Percentiles rank a stretch among this genome's conserved stretches.
phyloP scores from a whole-genome alignment of 768 basidiomycete genomes.

The Rhodosporidiobolus odoratus region DNA sequence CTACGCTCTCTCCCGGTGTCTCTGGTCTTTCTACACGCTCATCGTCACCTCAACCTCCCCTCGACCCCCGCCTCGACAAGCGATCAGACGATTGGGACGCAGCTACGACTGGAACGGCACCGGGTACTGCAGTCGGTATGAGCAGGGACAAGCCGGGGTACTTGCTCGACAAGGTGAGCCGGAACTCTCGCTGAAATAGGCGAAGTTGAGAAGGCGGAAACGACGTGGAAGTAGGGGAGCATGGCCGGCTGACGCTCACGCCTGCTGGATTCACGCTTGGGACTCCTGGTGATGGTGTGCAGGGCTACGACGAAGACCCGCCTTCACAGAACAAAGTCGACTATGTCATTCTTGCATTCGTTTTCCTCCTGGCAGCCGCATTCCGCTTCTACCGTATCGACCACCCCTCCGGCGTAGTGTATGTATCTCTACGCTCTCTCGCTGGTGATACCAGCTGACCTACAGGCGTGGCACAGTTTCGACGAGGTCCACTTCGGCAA shows the following conservation, averaged over 20 bases:
- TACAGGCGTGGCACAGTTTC: constrained; percentile 25
- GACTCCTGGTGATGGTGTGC: not conserved
- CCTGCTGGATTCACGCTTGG: not conserved
- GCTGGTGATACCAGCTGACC: not conserved
- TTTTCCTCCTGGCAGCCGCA: constrained; percentile 26
- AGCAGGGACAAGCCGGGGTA: constrained; percentile 16
- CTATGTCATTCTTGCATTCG: constrained; percentile 16
- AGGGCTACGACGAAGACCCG: constrained; percentile 24
- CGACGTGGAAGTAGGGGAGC: too few species aligned
- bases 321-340: constrained; percentile 19
- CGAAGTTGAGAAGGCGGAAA: not conserved
- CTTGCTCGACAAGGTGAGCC: constrained; percentile 26
- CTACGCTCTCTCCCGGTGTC: not conserved
- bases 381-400: constrained; percentile 43
- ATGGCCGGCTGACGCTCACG: not conserved
- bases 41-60: not conserved
- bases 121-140: accelerated
- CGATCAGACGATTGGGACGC: constrained; percentile 20
- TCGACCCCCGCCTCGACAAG: constrained; percentile 29
- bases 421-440: not conserved
- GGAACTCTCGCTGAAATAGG: not conserved
- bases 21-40: not conserved
- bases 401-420: constrained; percentile 44
- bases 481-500: constrained; percentile 75
- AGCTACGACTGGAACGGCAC: not conserved